Conservation (phyloP, 225 moss, liverwort and hornwort species). For the Ulota crispa region DNA sequence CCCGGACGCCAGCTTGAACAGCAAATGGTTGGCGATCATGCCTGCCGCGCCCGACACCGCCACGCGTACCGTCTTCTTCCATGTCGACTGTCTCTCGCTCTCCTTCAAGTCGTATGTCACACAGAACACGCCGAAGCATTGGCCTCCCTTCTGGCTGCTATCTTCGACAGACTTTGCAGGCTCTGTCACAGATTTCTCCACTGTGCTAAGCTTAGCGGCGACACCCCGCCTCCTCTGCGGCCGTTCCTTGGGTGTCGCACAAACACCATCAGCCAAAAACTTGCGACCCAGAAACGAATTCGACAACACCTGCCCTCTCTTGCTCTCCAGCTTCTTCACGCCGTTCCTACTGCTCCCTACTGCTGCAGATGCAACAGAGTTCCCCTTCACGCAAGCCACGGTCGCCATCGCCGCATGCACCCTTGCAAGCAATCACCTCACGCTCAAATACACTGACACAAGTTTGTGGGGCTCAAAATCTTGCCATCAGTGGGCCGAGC, state of each 20-base stretch:
- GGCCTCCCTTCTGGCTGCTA: constrained; percentile 2
- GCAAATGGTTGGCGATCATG: constrained; percentile 82
- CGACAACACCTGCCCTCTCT: not conserved
- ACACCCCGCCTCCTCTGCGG: constrained; percentile 23
- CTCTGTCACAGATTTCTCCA: constrained; percentile 37
- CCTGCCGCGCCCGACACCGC: constrained; percentile 94
- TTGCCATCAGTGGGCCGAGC: not conserved
- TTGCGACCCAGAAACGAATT: constrained; percentile 43
- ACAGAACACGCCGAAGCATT: constrained; percentile 92
- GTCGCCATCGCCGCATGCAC: constrained; percentile 36
- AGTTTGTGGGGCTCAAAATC: not conserved
- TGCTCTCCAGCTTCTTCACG: constrained; percentile 25
- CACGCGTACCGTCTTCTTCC: constrained; percentile 90
- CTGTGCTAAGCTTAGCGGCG: constrained; percentile 22
- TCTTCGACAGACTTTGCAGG: constrained; percentile 28
- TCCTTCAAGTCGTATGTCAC: constrained; percentile 93
- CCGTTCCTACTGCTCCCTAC: constrained; percentile 18
- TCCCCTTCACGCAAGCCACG: constrained; percentile 35
- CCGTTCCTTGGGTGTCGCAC: constrained; percentile 5
- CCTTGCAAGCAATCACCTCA: not conserved
- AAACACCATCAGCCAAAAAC: constrained; percentile 15
- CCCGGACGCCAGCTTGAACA: constrained; percentile 95
- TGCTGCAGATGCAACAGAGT: constrained; percentile 17
- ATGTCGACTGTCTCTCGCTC: constrained; percentile 77
- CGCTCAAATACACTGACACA: not conserved